phyloP scores from a whole-genome alignment of 2,329 filamentous ascomycete genomes.

The Madurella mycetomatis region DNA sequence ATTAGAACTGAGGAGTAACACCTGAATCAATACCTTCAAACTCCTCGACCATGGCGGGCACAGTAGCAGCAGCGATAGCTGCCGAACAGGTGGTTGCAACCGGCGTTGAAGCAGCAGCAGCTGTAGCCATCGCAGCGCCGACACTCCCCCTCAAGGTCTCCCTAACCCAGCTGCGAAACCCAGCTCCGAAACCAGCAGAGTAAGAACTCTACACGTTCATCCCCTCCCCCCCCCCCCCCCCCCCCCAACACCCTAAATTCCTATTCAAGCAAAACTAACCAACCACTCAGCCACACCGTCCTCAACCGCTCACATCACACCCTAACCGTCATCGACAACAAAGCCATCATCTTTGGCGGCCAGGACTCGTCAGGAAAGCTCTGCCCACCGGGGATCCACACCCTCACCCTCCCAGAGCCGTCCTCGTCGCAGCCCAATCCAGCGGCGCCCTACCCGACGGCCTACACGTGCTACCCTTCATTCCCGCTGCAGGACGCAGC shows the following conservation, averaged over 20 bases:
- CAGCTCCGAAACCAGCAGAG: conserved; percentile 28
- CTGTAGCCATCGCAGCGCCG: conserved; percentile 45
- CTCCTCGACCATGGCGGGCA: conserved; percentile 35
- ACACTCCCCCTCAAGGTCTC: conserved; percentile 49
- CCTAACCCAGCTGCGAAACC: conserved; percentile 43
- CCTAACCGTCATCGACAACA: conserved; percentile 47
- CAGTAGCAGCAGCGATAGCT: conserved; percentile 35
- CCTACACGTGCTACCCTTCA: conserved; percentile 33
- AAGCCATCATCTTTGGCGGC: conserved; percentile 33
- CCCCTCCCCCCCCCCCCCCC: too few relatives aligned
- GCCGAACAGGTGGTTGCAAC: conserved; percentile 40
- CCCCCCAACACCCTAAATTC: background rate
- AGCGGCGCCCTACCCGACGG: conserved; percentile 31
- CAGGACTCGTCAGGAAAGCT: conserved; percentile 30
- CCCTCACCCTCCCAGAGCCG: conserved; percentile 42
- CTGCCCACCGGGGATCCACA: conserved; percentile 48
- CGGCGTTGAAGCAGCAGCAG: conserved; percentile 37
- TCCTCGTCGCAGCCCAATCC: background rate
- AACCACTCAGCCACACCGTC: conserved; percentile 24
- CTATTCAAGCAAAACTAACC: background rate
- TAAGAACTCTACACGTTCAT: too few relatives aligned
- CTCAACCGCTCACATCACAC: conserved; percentile 49
- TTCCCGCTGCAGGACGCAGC: conserved; percentile 27
- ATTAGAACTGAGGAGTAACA: too few relatives aligned
- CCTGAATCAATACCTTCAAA: too few relatives aligned